Conservation (phyloP, 352 stramenopile genomes). For the Globisporangium okanoganense region DNA sequence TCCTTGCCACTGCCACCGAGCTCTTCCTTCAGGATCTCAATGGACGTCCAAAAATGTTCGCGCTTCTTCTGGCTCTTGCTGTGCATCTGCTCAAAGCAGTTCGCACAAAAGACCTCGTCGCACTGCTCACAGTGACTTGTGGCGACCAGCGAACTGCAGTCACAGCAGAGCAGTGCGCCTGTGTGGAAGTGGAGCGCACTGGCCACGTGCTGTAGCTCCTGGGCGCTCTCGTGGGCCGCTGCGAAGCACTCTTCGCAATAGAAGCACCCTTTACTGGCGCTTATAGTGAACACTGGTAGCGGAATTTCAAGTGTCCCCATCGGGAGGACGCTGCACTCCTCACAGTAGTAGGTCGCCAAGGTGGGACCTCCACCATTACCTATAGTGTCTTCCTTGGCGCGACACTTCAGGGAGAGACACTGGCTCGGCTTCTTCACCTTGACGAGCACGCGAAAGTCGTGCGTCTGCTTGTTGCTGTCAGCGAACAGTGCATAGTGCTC, state of each 20-base stretch:
- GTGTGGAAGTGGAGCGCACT: slow-evolving; percentile 46
- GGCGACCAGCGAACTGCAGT: slow-evolving; percentile 42
- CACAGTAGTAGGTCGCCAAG: slow-evolving; percentile 42
- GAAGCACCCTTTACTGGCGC: slow-evolving; percentile 29
- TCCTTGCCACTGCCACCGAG: slow-evolving; percentile 40
- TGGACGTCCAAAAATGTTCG: slow-evolving; percentile 31
- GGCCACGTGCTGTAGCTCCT: slow-evolving; percentile 35
- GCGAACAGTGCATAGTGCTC: slow-evolving; percentile 27
- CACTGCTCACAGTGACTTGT: slow-evolving; percentile 49
- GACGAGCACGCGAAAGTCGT: slow-evolving; percentile 56
- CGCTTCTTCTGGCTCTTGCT: slow-evolving; percentile 25
- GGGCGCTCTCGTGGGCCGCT: slow-evolving; percentile 38
- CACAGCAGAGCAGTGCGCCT: slow-evolving; percentile 46
- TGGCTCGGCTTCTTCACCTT: slow-evolving; percentile 18
- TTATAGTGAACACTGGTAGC: background rate
- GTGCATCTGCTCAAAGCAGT: slow-evolving; percentile 44
- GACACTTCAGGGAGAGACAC: slow-evolving; percentile 29
- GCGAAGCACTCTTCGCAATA: slow-evolving; percentile 67
- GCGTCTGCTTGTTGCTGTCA: slow-evolving; percentile 20
- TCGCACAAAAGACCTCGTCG: slow-evolving; percentile 54
- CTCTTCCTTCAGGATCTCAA: slow-evolving; percentile 59
- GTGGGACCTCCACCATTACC: background rate
- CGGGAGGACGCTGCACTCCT: slow-evolving; percentile 19
- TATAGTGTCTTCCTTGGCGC: background rate
- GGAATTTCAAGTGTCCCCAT: background rate